These are phyloP conservation scores for Galerina marginata DNA, from an alignment of 768 basidiomycete species.

Conservation along the genomic window DNA sequence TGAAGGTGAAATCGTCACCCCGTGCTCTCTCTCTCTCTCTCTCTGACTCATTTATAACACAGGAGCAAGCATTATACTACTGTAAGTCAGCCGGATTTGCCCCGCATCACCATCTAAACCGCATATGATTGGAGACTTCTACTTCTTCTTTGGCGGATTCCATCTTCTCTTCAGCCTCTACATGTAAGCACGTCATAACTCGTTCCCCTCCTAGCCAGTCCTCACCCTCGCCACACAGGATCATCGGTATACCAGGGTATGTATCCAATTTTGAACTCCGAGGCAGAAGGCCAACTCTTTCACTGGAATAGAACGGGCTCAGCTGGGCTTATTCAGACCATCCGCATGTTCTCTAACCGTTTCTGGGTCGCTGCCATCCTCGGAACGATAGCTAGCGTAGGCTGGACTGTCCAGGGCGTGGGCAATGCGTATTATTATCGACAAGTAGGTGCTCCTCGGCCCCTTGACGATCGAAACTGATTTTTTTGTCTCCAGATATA, in stretches of 20 bases:
- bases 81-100: slow-evolving; percentile 57
- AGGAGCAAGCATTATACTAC: slow-evolving; percentile 95
- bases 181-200: slow-evolving; percentile 61
- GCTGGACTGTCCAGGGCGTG: slow-evolving; percentile 86
- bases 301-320: slow-evolving; percentile 76
- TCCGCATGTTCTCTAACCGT: slow-evolving; percentile 74
- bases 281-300: slow-evolving; percentile 33
- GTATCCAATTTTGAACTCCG: slow-evolving; percentile 34
- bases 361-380: slow-evolving; percentile 83
- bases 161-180: slow-evolving; percentile 93
- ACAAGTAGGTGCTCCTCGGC: slow-evolving; percentile 53
- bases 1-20: slow-evolving; percentile 69
- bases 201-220: slow-evolving; percentile 31
- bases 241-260: slow-evolving; percentile 90
- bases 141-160: slow-evolving; percentile 96
- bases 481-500: slow-evolving; percentile 32
- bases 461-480: slow-evolving; percentile 8
- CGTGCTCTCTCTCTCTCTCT: slow-evolving; percentile 19
- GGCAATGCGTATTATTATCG: slow-evolving; percentile 85
- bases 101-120: slow-evolving; percentile 32
- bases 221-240: slow-evolving; percentile 58
- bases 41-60: slow-evolving; percentile 29
- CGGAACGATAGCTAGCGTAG: slow-evolving; percentile 79
- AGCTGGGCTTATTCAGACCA: slow-evolving; percentile 93
- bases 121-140: slow-evolving; percentile 70